These are phyloP conservation scores for Oenanthe javanica DNA, from an alignment of 140 eudicot species.

Conservation along the genomic window DNA sequence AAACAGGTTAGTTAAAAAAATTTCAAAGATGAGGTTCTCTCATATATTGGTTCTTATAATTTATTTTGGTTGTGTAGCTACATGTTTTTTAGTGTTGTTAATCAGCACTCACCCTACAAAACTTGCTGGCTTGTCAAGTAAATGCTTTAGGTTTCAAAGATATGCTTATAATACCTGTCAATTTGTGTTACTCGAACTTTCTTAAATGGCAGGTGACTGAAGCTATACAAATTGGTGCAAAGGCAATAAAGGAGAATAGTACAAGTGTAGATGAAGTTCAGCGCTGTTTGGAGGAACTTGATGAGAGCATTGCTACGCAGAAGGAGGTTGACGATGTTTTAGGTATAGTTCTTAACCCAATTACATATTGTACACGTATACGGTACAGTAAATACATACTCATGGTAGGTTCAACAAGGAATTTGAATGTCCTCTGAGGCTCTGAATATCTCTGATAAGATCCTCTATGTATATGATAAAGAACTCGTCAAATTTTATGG, in stretches of 20 bases:
- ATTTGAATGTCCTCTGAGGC: background rate
- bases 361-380: background rate
- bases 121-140: background rate
- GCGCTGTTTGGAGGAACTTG: slow-evolving; percentile 62
- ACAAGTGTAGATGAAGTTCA: slow-evolving; percentile 62
- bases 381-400: background rate
- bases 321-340: slow-evolving; percentile 48
- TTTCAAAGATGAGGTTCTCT: background rate
- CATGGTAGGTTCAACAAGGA: background rate
- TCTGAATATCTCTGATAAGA: background rate
- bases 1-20: slow-evolving; percentile 42
- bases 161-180: background rate
- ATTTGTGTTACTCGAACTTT: background rate
- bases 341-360: slow-evolving; percentile 29
- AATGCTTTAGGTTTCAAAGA: background rate
- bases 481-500: background rate
- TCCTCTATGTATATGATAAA: background rate
- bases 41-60: background rate
- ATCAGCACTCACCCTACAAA: background rate
- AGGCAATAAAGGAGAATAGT: slow-evolving; percentile 57
- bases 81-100: background rate
- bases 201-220: slow-evolving; percentile 57
- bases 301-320: slow-evolving; percentile 48
- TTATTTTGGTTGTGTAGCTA: background rate
- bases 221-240: slow-evolving; percentile 62